A percentile compares a stretch with the other conserved stretches of the same genome.
Conservation (phyloP, 305 asterid genomes). For the Fraxinus greggii region DNA sequence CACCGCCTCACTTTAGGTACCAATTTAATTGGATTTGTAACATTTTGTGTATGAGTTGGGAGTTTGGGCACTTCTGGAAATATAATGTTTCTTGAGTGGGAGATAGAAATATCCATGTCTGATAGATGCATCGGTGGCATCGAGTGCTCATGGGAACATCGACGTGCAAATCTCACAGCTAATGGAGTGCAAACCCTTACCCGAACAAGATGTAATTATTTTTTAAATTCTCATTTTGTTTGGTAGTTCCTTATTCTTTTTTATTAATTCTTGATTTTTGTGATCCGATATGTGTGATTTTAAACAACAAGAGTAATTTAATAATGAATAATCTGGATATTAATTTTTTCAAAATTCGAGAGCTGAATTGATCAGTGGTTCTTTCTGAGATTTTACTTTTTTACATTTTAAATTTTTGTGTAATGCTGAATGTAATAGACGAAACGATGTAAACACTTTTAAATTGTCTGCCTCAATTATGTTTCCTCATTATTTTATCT, state of each 20-base stretch:
- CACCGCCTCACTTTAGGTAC: too few species aligned
- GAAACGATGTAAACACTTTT: not conserved
- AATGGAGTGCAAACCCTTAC: conserved; percentile 62
- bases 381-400: not conserved
- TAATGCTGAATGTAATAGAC: not conserved
- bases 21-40: too few species aligned
- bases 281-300: not conserved
- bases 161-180: conserved; percentile 59
- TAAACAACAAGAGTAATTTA: not conserved
- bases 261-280: conserved; percentile 12
- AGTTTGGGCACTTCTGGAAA: too few species aligned
- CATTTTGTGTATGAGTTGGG: too few species aligned
- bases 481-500: too few species aligned
- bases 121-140: conserved; percentile 38
- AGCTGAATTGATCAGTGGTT: conserved; percentile 22
- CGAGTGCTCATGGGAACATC: conserved; percentile 44
- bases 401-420: not conserved
- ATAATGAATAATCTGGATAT: not conserved
- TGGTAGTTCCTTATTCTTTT: not conserved
- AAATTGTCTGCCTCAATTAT: not conserved
- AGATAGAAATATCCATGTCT: not conserved
- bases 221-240: not conserved
- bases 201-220: conserved; percentile 50
- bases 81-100: too few species aligned
- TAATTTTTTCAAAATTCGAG: not conserved